These are phyloP conservation scores for Berberis thunbergii DNA, from an alignment of 164 flowering plant genomes.

Conservation along the genomic window DNA sequence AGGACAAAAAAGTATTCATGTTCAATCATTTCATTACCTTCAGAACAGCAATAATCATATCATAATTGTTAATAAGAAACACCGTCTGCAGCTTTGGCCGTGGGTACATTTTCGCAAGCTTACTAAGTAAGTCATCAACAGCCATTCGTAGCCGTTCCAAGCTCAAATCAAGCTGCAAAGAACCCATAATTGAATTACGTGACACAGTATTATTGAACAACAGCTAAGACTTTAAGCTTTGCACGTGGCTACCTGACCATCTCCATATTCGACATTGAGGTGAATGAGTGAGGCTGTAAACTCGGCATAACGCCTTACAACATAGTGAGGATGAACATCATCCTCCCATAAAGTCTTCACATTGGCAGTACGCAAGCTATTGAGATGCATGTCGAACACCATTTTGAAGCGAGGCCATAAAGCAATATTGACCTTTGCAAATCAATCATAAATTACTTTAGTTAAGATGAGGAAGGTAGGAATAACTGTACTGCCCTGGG, in stretches of 20 bases:
- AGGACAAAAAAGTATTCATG: background rate
- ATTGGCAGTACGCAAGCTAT: conserved; percentile 83
- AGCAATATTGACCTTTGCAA: conserved; percentile 70
- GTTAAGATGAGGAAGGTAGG: background rate
- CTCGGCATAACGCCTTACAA: conserved; percentile 98
- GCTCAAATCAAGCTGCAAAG: conserved; percentile 79
- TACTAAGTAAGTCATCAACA: conserved; percentile 78
- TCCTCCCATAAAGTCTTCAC: conserved; percentile 93
- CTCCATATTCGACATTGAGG: conserved; percentile 89
- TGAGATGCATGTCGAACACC: conserved; percentile 97
- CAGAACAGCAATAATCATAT: conserved; percentile 84
- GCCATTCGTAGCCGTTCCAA: conserved; percentile 93
- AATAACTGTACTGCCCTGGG: background rate
- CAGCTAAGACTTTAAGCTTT: background rate
- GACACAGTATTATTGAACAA: background rate
- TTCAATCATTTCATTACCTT: conserved; percentile 41
- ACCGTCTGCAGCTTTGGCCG: conserved; percentile 74
- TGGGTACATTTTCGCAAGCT: conserved; percentile 64
- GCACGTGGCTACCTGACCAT: conserved; percentile 63
- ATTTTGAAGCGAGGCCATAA: conserved; percentile 98
- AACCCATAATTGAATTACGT: background rate
- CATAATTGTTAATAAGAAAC: conserved; percentile 94
- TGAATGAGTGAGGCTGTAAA: conserved; percentile 92
- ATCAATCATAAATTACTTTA: background rate
- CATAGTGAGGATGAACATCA: conserved; percentile 96